A percentile compares a stretch with the other conserved stretches of the same genome.
Conservation (phyloP, 305 asterid species). For the Fraxinus nigra region DNA sequence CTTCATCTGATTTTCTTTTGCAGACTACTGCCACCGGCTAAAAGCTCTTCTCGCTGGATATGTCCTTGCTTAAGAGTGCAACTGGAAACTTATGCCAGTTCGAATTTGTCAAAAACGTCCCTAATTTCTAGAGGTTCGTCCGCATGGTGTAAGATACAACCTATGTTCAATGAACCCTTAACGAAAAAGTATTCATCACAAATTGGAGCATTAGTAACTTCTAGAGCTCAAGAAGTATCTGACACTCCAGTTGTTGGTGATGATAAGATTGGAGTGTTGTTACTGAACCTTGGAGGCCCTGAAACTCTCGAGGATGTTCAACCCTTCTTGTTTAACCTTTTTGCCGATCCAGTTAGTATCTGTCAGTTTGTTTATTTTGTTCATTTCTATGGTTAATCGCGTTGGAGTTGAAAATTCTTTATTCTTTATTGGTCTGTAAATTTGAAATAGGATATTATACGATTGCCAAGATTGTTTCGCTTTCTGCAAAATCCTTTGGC, state of each 20-base stretch:
- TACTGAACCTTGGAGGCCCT: constrained; percentile 98
- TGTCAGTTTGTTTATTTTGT: constrained; percentile 21
- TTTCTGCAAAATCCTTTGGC: constrained; percentile 97
- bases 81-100: constrained; percentile 41
- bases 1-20: constrained; percentile 16
- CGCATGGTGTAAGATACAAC: constrained; percentile 44
- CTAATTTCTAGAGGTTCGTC: constrained; percentile 37
- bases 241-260: constrained; percentile 46
- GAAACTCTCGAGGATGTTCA: constrained; percentile 97
- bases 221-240: constrained; percentile 47
- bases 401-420: constrained; percentile 18
- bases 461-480: constrained; percentile 87
- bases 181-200: constrained; percentile 32
- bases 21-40: constrained; percentile 57
- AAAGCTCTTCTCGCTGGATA: constrained; percentile 38
- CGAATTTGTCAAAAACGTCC: constrained; percentile 40
- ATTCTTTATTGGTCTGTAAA: constrained; percentile 18
- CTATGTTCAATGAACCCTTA: constrained; percentile 29
- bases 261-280: constrained; percentile 83
- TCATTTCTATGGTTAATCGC: constrained; percentile 15
- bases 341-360: constrained; percentile 89
- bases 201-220: constrained; percentile 51
- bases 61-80: constrained; percentile 60
- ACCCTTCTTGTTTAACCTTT: constrained; percentile 92
- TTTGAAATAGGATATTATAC: constrained; percentile 81